A percentile compares a stretch with the other conserved stretches of the same genome.
These are phyloP conservation scores for Firmiana major DNA, from an alignment of 345 rosid genomes.

Conservation along the genomic window DNA sequence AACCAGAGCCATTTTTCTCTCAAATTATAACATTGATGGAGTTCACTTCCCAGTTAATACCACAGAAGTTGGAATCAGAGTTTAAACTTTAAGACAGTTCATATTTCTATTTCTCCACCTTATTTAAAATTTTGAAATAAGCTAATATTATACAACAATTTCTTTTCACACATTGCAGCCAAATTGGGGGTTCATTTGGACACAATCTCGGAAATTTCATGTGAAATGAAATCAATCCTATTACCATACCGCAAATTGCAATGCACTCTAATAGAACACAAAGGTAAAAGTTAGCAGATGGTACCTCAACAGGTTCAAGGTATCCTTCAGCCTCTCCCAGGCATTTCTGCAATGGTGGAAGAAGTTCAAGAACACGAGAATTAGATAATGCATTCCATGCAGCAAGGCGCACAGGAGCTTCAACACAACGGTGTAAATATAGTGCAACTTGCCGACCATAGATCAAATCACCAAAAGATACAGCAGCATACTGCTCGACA, in stretches of 20 bases:
- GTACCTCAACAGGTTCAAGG: conserved; percentile 81
- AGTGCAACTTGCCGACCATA: conserved; percentile 75
- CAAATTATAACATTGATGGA: no score
- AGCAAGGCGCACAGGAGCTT: conserved; percentile 59
- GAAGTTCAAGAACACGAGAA: conserved; percentile 74
- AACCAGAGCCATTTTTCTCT: no score
- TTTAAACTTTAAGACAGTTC: not conserved
- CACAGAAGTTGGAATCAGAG: not conserved
- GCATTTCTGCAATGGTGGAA: conserved; percentile 70
- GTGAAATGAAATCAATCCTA: not conserved
- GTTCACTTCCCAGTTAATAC: no score
- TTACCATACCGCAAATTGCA: not conserved
- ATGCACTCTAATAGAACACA: not conserved
- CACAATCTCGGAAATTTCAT: not conserved
- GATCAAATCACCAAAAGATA: conserved; percentile 66
- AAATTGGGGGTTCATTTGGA: not conserved
- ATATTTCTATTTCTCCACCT: not conserved
- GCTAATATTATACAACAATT: not conserved
- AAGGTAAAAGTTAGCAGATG: not conserved
- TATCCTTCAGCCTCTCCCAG: conserved; percentile 63
- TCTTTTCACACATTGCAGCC: not conserved
- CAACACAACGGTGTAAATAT: conserved; percentile 65
- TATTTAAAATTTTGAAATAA: not conserved
- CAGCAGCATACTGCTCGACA: conserved; percentile 74
- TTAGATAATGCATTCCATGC: conserved; percentile 69